These are phyloP conservation scores for Syzygium aromaticum DNA, from an alignment of 345 rosid species.

Conservation along the genomic window DNA sequence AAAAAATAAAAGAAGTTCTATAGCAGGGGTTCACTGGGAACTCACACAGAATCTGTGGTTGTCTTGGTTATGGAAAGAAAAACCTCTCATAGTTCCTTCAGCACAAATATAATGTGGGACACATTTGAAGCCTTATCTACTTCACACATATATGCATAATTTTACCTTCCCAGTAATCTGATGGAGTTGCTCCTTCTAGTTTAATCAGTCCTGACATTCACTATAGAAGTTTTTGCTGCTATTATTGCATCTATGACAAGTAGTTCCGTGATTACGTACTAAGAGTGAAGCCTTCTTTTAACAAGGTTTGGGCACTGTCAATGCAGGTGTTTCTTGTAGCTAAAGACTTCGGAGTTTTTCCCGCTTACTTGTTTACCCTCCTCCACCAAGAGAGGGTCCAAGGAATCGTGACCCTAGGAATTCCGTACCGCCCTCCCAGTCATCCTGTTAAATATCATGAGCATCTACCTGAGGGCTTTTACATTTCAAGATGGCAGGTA, in stretches of 20 bases:
- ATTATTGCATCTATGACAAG: not conserved
- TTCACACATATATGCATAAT: not conserved
- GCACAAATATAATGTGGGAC: not conserved
- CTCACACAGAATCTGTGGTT: not conserved
- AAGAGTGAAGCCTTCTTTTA: not conserved
- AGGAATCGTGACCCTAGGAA: constrained; percentile 41
- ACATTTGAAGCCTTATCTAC: not conserved
- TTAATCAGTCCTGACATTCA: not conserved
- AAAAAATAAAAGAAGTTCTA: not conserved
- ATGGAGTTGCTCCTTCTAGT: not conserved
- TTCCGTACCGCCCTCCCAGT: constrained; percentile 28
- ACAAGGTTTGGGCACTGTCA: not conserved
- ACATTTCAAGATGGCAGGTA: constrained; percentile 43
- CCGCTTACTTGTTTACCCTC: constrained; percentile 31
- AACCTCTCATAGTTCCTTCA: not conserved
- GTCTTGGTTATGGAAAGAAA: not conserved
- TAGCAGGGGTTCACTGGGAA: not conserved
- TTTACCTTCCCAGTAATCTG: not conserved
- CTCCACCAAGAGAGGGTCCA: constrained; percentile 36
- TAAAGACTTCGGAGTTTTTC: constrained; percentile 39
- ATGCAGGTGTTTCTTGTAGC: constrained; percentile 41
- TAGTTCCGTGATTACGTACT: not conserved
- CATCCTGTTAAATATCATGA: not conserved
- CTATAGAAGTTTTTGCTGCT: not conserved
- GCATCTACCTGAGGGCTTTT: constrained; percentile 49